Base-by-base conservation (phyloP, 108 stramenopile species). In the Skeletonema costatum region DNA sequence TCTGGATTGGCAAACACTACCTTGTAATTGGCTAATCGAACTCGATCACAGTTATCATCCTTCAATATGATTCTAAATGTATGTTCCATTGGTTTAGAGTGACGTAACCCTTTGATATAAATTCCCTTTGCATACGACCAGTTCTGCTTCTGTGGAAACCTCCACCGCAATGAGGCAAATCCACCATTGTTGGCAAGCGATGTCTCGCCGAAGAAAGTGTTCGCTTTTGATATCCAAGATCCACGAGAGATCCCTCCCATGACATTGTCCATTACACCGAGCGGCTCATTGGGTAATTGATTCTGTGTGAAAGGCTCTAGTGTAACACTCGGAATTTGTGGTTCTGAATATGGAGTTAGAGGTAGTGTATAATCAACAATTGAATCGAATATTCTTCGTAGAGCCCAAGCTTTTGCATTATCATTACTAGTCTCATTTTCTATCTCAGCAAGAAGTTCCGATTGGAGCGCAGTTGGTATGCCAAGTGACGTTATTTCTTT, bases 141-240 rank as follows among this genome's bases (percentile, higher is more conserved):
- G 63, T 86, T 84, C 35, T 78, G 81, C 12, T 35, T 46, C 2
- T 46, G 66, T 0, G 56, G 56, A 44, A 87, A 82, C 51, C 86
- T 82, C 86, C 86, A 87, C 60, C 86, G 59, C 10, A 87, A 48
- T 11, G 86, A 87, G 8, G 86, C 75, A 78, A 87, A 87, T 38
- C 86, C 86, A 29, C 86, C 86, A 77, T 87, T 87, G 38, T 87
- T 87, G 16, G 67, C 81, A 14, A 82, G 69, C 6, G 83, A 84
- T 30, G 84, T 87, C n/a, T 38, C 77, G 0, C 86, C 86, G 13
- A 17, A 36, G 75, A 87, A 87, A 13, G 77, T 66, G 32, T 78
- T 78, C 14, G 84, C 58, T 29, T 73, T 31, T 2, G 81, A 16
- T 39, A 64, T 31, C 84, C 84, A 87, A 5, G n/a, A 3, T 35